Evolutionary conservation across 108 stramenopile species (phyloP), one percentile per base, ranked within the genome.

Genomic region (Nitzschia putrida): DNA sequence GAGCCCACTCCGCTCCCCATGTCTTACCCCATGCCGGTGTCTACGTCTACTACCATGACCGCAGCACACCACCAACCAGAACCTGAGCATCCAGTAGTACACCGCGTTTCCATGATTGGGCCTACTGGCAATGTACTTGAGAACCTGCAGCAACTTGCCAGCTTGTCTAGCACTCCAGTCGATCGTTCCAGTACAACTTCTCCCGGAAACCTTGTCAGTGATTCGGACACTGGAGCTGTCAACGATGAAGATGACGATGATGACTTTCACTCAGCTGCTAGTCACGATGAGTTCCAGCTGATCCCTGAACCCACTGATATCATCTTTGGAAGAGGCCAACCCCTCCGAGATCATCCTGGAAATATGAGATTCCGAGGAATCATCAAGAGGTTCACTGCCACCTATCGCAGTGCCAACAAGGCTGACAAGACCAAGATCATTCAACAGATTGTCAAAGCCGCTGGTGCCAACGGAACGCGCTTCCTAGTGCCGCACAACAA

Each of bases 211-310:
- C 37, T 63, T 22, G 40, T 63, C 23, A 63, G 61, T 47, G 61
- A 63, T 42, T 63, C 61, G 18, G 61, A 63, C 44, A 43, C 43
- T 18, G 61, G 38, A 37, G 44, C 29, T 18, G 61, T 44, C 13
- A 43, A 63, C 18, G 61, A 63, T 20, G 61, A 63, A 44, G 61
- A 63, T 7, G 61, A 63, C 22, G 61, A 63, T 25, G 61, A 63
- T 39, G 61, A 63, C 44, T 63, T 63, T 22, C 61, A 63, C 23
- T 63, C 61, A 0, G 61, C 61, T 20, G 23, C 42, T 13, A 45
- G 44, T 47, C 42, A 63, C 4, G 51, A 25, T 34, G 51, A 66
- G 16, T 38, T 66, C 51, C 16, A 38, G 29, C 22, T 66, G 8
- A 66, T 47, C 25, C 64, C 64, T 0, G 11, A 14, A 11, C 12